Conservation (phyloP, 179 eudicot genomes). For the Silene coronaria region DNA sequence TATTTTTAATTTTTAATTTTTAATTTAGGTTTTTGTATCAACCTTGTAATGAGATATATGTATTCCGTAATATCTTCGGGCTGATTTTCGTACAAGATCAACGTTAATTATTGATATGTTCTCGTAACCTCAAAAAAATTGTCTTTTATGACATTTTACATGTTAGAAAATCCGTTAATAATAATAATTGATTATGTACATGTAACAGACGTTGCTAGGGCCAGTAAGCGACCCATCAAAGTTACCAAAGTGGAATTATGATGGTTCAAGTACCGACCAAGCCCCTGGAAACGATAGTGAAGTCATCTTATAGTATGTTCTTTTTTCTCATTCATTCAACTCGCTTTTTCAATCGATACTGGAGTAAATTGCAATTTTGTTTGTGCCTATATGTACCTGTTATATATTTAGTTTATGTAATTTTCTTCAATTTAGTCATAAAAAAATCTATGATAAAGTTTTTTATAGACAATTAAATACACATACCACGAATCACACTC, state of each 20-base stretch:
- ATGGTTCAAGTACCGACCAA: conserved; percentile 60
- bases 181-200: not conserved
- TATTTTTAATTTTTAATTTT: too few relatives aligned
- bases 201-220: conserved; percentile 37
- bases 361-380: not conserved
- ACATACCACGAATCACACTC: too few relatives aligned
- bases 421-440: too few relatives aligned
- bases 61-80: too few relatives aligned
- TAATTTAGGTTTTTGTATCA: not conserved
- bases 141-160: too few relatives aligned
- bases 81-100: too few relatives aligned
- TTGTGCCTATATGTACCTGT: not conserved
- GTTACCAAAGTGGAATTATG: conserved; percentile 64
- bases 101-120: too few relatives aligned
- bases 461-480: too few relatives aligned
- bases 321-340: not conserved
- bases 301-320: conserved; percentile 56
- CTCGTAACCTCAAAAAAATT: too few relatives aligned
- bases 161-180: not conserved
- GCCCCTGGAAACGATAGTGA: conserved; percentile 65
- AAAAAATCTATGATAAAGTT: too few relatives aligned
- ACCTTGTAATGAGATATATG: too few relatives aligned
- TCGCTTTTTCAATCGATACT: not conserved
- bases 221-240: conserved; percentile 41
- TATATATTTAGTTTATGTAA: too few relatives aligned